Evolutionary conservation across 805 yeast genomes (phyloP).

Genomic region (Metschnikowia similis): DNA sequence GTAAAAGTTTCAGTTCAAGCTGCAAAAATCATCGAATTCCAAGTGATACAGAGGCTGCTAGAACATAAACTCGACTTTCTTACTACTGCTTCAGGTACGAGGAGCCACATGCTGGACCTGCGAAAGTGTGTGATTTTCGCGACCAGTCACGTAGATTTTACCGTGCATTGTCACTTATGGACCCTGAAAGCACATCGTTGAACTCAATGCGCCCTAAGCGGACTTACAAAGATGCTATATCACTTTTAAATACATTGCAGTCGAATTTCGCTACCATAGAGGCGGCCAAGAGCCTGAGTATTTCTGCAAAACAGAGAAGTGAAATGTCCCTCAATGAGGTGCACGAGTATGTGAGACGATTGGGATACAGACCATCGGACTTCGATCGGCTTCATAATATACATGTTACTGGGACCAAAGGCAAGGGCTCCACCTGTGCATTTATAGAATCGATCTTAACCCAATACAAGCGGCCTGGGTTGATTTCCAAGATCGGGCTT

Average conservation of each 20-base stretch:
- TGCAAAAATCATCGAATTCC: too few species aligned
- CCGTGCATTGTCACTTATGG: not conserved
- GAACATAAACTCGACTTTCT: not conserved
- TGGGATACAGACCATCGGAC: slow-evolving; percentile 50
- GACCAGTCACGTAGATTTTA: not conserved
- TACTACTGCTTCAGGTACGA: not conserved
- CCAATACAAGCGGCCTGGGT: slow-evolving; percentile 46
- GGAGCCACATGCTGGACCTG: not conserved
- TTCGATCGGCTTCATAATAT: slow-evolving; percentile 72
- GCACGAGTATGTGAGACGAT: slow-evolving; percentile 39
- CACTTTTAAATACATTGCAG: slow-evolving; percentile 79
- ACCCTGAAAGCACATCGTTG: slow-evolving; percentile 1
- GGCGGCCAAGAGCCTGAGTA: slow-evolving; percentile 66
- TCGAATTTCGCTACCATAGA: slow-evolving; percentile 89
- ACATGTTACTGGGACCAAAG: slow-evolving; percentile 97
- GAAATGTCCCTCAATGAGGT: slow-evolving; percentile 79
- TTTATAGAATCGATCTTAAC: slow-evolving; percentile 76
- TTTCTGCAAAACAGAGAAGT: slow-evolving; percentile 45
- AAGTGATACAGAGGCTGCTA: too few species aligned
- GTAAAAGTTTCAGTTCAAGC: too few species aligned
- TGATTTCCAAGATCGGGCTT: slow-evolving; percentile 70
- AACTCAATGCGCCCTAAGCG: slow-evolving; percentile 19
- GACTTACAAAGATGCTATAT: slow-evolving; percentile 65
- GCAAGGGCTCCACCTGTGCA: slow-evolving; percentile 97
- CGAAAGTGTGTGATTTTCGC: not conserved